Evolutionary conservation across 2,329 filamentous ascomycete genomes (phyloP).

Genomic region (Sporothrix protearum): DNA sequence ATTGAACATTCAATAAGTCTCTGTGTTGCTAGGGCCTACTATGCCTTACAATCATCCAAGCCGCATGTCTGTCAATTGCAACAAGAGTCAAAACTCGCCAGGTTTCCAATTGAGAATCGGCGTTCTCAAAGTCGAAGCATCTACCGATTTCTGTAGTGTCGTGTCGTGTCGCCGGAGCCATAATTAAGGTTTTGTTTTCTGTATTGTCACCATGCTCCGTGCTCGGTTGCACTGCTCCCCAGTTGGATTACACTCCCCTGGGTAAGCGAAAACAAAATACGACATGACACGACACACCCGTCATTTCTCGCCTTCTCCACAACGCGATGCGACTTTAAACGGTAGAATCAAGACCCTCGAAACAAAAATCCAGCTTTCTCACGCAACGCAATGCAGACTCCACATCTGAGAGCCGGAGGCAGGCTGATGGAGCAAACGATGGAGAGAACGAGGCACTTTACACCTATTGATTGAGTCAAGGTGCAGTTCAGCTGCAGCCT

Average conservation of each 20-base stretch:
- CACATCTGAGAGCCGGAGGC: conserved; percentile 15
- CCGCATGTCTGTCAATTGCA: neutral
- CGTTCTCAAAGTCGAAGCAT: neutral
- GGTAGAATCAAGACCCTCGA: neutral
- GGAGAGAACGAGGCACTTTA: neutral
- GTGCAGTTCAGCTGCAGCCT: neutral
- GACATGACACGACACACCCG: neutral
- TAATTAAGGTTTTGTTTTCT: neutral
- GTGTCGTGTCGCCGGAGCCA: neutral
- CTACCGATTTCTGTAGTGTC: neutral
- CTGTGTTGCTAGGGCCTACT: neutral
- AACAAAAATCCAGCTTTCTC: neutral
- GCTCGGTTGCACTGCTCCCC: neutral
- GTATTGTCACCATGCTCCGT: neutral
- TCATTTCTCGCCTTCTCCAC: neutral
- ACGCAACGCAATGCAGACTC: neutral
- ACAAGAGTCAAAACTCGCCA: neutral
- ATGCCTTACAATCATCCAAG: neutral
- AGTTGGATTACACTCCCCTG: neutral
- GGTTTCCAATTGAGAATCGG: neutral
- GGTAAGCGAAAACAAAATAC: neutral
- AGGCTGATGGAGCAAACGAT: neutral
- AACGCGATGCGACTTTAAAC: conserved; percentile 7
- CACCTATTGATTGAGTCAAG: neutral
- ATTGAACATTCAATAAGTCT: neutral